Conservation (phyloP, 768 basidiomycete species). For the Trametopsis cervina region DNA sequence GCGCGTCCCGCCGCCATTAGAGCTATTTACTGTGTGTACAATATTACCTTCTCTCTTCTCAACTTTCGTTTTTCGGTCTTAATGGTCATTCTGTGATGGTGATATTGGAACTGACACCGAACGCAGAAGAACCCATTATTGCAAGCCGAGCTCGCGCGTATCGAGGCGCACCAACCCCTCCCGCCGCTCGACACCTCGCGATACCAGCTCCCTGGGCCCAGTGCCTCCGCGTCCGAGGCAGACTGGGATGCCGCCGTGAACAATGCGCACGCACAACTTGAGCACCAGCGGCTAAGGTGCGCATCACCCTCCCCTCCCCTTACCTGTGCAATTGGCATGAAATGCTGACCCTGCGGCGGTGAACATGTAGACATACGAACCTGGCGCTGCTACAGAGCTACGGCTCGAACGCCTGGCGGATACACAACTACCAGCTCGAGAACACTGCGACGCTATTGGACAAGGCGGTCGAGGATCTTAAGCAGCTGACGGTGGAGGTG, state of each 20-base stretch:
- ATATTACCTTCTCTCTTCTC: too few relatives aligned
- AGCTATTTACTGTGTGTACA: conserved; percentile 67
- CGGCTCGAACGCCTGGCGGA: conserved; percentile 86
- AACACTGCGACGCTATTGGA: conserved; percentile 67
- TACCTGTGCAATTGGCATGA: too few relatives aligned
- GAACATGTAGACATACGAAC: conserved; percentile 65
- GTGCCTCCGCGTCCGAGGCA: conserved; percentile 53
- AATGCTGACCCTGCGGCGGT: background rate
- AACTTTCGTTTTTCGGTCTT: conserved; percentile 2
- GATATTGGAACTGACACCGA: conserved; percentile 4
- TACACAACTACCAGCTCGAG: conserved; percentile 86
- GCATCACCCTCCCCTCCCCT: conserved; percentile 13
- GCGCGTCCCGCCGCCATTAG: conserved; percentile 54
- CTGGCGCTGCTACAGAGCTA: conserved; percentile 77
- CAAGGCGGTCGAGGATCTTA: conserved; percentile 66
- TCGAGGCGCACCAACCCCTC: conserved; percentile 61
- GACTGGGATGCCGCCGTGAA: conserved; percentile 71
- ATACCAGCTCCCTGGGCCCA: conserved; percentile 69
- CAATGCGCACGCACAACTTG: conserved; percentile 77
- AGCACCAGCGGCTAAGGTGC: conserved; percentile 79
- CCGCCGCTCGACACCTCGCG: conserved; percentile 63
- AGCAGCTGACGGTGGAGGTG: conserved; percentile 73
- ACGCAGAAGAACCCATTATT: conserved; percentile 61
- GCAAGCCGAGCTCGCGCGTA: conserved; percentile 65
- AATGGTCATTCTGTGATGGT: background rate